Evolutionary conservation across 2,329 filamentous ascomycete genomes (phyloP).

Genomic region (Pseudopyricularia javanii): DNA sequence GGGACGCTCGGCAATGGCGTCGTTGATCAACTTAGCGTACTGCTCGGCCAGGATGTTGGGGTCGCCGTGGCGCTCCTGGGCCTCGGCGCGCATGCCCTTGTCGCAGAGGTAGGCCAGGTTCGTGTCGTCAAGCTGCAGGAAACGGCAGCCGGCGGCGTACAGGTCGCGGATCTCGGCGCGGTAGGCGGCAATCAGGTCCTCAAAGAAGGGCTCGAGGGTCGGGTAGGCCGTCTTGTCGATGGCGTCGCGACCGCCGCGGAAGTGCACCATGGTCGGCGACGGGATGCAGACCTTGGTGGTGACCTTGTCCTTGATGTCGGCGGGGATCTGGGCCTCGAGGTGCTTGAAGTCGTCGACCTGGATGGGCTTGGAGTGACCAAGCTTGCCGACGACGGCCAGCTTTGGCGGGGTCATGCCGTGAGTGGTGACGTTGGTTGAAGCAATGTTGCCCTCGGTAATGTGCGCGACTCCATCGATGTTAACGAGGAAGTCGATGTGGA

Average conservation of each 20-base stretch:
- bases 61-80: constrained; percentile 35
- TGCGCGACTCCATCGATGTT: constrained; percentile 40
- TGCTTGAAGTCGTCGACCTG: constrained; percentile 44
- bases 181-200: constrained; percentile 40
- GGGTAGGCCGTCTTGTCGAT: constrained; percentile 41
- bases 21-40: constrained; percentile 43
- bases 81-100: constrained; percentile 38
- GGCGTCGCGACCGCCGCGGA: constrained; percentile 39
- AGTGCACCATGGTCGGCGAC: constrained; percentile 47
- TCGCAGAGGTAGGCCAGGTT: constrained; percentile 49
- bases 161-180: constrained; percentile 36
- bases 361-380: constrained; percentile 37
- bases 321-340: constrained; percentile 32
- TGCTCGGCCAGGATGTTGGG: constrained; percentile 33
- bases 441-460: constrained; percentile 18
- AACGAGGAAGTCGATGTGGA: constrained; percentile 46
- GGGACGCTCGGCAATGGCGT: constrained; percentile 36
- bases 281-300: constrained; percentile 45
- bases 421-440: constrained; percentile 27
- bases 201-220: constrained; percentile 40
- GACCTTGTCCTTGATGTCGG: constrained; percentile 15
- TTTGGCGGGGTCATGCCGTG: constrained; percentile 40
- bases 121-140: constrained; percentile 46
- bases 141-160: constrained; percentile 40
- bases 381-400: constrained; percentile 40